Percentiles rank a stretch among this genome's conserved stretches.
These are phyloP conservation scores for Silene noctiflora DNA, from an alignment of 179 eudicot genomes.

Conservation along the genomic window DNA sequence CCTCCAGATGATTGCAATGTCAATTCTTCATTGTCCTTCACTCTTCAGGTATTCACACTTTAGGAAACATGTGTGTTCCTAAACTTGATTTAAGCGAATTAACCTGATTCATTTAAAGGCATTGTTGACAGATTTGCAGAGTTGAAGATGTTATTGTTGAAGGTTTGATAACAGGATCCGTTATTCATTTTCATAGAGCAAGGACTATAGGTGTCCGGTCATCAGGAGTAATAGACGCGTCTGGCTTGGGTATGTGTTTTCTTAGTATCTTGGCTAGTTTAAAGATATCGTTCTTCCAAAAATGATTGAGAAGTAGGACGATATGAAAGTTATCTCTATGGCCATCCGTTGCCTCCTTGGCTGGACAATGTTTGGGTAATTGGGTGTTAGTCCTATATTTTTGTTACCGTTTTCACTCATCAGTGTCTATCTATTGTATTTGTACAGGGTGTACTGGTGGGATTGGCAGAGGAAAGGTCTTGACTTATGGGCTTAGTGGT, in stretches of 20 bases:
- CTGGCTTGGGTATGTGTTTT: constrained; percentile 66
- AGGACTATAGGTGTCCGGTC: constrained; percentile 57
- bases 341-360: background rate
- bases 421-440: background rate
- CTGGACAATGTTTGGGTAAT: background rate
- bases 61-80: background rate
- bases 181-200: constrained; percentile 90
- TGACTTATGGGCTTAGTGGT: constrained; percentile 71
- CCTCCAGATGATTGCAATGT: constrained; percentile 97
- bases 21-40: constrained; percentile 83
- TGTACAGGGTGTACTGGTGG: constrained; percentile 82
- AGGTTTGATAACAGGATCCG: constrained; percentile 78
- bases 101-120: constrained; percentile 8
- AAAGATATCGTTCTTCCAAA: background rate
- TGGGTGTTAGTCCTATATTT: background rate
- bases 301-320: background rate
- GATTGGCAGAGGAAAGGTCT: constrained; percentile 62
- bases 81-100: background rate
- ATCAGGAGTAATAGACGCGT: constrained; percentile 73
- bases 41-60: constrained; percentile 67
- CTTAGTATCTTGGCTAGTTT: constrained; percentile 6
- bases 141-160: constrained; percentile 79
- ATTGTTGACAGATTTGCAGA: constrained; percentile 66
- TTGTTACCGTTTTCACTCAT: background rate
- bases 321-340: background rate